Conservation (phyloP, 495 filamentous ascomycete species). For the Aspergillus coremiiformis region DNA sequence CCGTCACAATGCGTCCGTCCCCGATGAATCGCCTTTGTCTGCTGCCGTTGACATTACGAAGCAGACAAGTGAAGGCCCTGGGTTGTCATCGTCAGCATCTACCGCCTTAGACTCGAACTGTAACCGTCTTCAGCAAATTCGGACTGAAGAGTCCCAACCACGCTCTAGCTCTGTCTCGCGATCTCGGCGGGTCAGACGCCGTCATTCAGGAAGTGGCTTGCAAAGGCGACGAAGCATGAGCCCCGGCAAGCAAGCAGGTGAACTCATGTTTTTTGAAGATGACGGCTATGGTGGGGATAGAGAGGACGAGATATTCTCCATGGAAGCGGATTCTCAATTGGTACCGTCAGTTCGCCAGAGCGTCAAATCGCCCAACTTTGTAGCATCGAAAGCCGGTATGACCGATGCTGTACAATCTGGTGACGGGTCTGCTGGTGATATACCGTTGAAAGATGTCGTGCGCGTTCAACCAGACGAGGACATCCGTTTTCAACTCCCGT, state of each 20-base stretch:
- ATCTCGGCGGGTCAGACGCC: constrained; percentile 38
- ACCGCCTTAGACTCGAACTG: constrained; percentile 34
- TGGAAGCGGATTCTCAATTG: constrained; percentile 51
- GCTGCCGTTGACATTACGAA: constrained; percentile 28
- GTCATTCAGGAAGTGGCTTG: constrained; percentile 75
- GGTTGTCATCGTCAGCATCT: constrained; percentile 39
- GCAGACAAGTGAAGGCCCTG: constrained; percentile 18
- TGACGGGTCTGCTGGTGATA: neutral
- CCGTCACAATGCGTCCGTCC: constrained; percentile 13
- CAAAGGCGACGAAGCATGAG: constrained; percentile 59
- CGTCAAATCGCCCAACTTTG: constrained; percentile 3
- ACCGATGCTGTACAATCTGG: constrained; percentile 1
- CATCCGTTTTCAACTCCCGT: constrained; percentile 33
- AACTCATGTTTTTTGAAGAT: constrained; percentile 78
- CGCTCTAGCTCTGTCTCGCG: constrained; percentile 30
- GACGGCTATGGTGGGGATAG: constrained; percentile 74
- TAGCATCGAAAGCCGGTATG: neutral
- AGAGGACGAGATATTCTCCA: constrained; percentile 67
- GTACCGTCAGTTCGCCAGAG: constrained; percentile 7
- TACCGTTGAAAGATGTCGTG: neutral
- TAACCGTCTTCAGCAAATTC: constrained; percentile 28
- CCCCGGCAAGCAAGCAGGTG: constrained; percentile 51
- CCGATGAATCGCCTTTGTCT: constrained; percentile 14
- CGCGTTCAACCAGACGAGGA: constrained; percentile 6
- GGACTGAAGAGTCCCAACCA: constrained; percentile 23